phyloP scores from a whole-genome alignment of 352 stramenopile species.

The Phytophthora vignae region DNA sequence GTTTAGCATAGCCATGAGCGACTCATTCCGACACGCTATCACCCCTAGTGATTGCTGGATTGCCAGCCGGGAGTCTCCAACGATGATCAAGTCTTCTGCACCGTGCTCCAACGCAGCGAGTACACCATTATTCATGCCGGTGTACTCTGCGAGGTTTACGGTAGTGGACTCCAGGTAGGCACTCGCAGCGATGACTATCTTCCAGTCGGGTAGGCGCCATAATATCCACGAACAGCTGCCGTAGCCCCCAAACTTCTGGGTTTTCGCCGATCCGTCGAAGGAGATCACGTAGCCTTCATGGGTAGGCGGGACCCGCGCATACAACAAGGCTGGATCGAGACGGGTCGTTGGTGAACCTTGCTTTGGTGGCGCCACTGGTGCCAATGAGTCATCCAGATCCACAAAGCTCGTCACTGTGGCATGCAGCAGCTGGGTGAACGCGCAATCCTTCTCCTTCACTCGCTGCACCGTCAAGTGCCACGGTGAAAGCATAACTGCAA shows the following conservation, averaged over 20 bases:
- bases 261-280: constrained; percentile 32
- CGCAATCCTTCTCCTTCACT: too few species aligned
- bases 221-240: constrained; percentile 16
- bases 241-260: constrained; percentile 1
- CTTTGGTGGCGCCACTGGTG: too few species aligned
- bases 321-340: too few species aligned
- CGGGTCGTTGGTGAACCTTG: too few species aligned
- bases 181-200: constrained; percentile 6
- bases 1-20: constrained; percentile 7
- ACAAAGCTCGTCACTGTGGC: too few species aligned
- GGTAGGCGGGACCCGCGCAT: neutral
- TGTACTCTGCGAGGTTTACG: constrained; percentile 10
- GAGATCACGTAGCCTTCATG: constrained; percentile 19
- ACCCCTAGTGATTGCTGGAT: constrained; percentile 25
- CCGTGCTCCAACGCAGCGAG: neutral
- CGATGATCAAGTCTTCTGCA: constrained; percentile 2
- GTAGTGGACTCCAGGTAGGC: neutral
- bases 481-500: too few species aligned
- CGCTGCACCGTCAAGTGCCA: too few species aligned
- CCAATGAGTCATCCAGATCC: too few species aligned
- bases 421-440: too few species aligned
- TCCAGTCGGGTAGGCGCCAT: constrained; percentile 7
- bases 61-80: constrained; percentile 11
- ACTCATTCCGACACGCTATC: constrained; percentile 15
- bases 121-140: constrained; percentile 1